Percentiles rank a stretch among this genome's conserved stretches.
phyloP scores from a whole-genome alignment of 2,329 filamentous ascomycete genomes.

The Fulvia fulva region DNA sequence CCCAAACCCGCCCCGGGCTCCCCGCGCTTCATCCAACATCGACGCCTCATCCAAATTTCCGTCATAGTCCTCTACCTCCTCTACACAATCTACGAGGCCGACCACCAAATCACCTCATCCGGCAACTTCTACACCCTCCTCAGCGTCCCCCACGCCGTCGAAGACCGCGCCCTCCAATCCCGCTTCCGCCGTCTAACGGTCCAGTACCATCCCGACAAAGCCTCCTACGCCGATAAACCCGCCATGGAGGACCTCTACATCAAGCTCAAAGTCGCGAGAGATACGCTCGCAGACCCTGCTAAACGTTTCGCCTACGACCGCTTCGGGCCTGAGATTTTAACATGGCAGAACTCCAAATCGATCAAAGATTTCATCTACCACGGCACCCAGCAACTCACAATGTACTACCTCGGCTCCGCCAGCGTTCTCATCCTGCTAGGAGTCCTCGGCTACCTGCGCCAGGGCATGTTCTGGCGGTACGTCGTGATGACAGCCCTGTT shows the following conservation, averaged over 20 bases:
- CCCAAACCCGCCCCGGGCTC: slow-evolving; percentile 67
- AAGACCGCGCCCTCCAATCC: slow-evolving; percentile 74
- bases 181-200: slow-evolving; percentile 73
- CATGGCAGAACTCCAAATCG: slow-evolving; percentile 64
- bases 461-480: slow-evolving; percentile 56
- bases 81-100: slow-evolving; percentile 90
- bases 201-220: slow-evolving; percentile 80
- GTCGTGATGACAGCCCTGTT: slow-evolving; percentile 52
- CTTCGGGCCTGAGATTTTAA: slow-evolving; percentile 69
- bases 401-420: slow-evolving; percentile 59
- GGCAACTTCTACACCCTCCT: slow-evolving; percentile 79
- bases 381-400: slow-evolving; percentile 59
- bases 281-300: slow-evolving; percentile 72
- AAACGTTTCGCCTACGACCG: slow-evolving; percentile 85
- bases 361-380: slow-evolving; percentile 67
- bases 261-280: slow-evolving; percentile 75
- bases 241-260: slow-evolving; percentile 62
- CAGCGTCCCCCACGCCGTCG: slow-evolving; percentile 62
- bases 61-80: slow-evolving; percentile 80
- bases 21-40: slow-evolving; percentile 67
- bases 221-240: slow-evolving; percentile 40
- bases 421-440: slow-evolving; percentile 59
- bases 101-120: slow-evolving; percentile 67
- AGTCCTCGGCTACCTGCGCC: slow-evolving; percentile 63
- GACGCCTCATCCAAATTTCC: slow-evolving; percentile 75